These are phyloP conservation scores for Ambrosia hybrid DNA, from an alignment of 140 eudicot species.

Conservation along the genomic window DNA sequence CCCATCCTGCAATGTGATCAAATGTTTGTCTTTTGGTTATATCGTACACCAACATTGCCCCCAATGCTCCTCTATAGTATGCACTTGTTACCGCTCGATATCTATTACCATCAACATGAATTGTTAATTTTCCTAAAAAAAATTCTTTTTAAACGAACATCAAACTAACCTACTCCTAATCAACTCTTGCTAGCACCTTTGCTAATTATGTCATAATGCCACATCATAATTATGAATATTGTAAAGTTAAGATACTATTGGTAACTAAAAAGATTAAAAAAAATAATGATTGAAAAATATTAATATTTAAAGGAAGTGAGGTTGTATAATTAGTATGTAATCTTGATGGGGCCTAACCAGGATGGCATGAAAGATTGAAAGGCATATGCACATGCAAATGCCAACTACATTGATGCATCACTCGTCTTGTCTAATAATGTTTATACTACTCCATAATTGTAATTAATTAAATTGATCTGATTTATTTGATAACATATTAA, in stretches of 20 bases:
- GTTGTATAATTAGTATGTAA: conserved; percentile 12
- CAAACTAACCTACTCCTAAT: too few relatives aligned
- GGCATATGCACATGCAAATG: conserved; percentile 42
- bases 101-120: conserved; percentile 31
- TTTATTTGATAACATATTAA: too few relatives aligned
- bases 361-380: conserved; percentile 44
- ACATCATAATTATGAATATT: neutral
- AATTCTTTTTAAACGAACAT: too few relatives aligned
- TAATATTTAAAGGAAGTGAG: neutral
- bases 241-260: neutral
- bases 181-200: too few relatives aligned
- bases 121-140: neutral
- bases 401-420: conserved; percentile 13
- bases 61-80: conserved; percentile 91
- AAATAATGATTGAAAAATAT: conserved; percentile 9
- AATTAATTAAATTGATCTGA: neutral
- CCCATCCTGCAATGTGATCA: conserved; percentile 83
- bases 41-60: conserved; percentile 85
- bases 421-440: conserved; percentile 27
- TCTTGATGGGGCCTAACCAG: conserved; percentile 38
- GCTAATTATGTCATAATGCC: too few relatives aligned
- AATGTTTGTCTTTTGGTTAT: conserved; percentile 68
- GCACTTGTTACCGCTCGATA: conserved; percentile 95
- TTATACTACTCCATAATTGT: conserved; percentile 14
- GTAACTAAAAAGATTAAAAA: neutral